Evolutionary conservation across 352 stramenopile genomes (phyloP), one percentile per base, ranked within the genome.

Genomic region (Pythium folliculosum): DNA sequence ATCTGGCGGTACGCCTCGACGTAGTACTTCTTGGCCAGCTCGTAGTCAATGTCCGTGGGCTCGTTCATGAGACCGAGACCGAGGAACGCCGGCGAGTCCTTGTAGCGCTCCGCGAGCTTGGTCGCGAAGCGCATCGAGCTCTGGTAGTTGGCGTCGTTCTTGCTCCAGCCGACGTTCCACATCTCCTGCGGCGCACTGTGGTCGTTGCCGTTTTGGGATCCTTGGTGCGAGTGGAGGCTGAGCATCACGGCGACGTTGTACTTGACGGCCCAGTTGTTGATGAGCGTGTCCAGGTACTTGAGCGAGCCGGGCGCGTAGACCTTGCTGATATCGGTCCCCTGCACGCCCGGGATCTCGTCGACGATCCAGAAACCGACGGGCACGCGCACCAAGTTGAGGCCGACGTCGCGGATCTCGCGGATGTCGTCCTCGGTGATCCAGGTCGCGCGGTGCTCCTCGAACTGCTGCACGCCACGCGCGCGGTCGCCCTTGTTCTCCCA

Each of bases 391-490:
- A 60, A 63, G 54, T 75, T 73, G 52, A 78, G 45, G 1, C 68
- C 64, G 10, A 45, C 49, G 16, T 38, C 61, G 22, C 71, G 65
- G 32, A 92, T 68, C 48, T 76, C 66, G 19, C 56, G 27, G 32
- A 92, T 68, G 64, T 92, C 84, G 13, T 73, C 47, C 48, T 78
- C 76, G 0, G 70, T 88, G 43, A 92, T 78, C 67, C 79, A 92
- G 22, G 71, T 77, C 21, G 76, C 61, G 48, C 70, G 84, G 71
- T 90, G 81, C n/a, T 63, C 50, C 35, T 75, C 67, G 32, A 78
- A 70, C 40, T 62, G 52, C 25, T 25, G 35, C 21, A 67, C 38
- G 27, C 65, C 70, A 9, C 60, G 23, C n/a, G 60, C 53, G 32
- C 61, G 51, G 6, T 57, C 51, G n/a, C 30, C 30, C 17, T 25